Evolutionary conservation across 2,329 filamentous ascomycete species (phyloP).

Genomic region (Fusarium floridanum): DNA sequence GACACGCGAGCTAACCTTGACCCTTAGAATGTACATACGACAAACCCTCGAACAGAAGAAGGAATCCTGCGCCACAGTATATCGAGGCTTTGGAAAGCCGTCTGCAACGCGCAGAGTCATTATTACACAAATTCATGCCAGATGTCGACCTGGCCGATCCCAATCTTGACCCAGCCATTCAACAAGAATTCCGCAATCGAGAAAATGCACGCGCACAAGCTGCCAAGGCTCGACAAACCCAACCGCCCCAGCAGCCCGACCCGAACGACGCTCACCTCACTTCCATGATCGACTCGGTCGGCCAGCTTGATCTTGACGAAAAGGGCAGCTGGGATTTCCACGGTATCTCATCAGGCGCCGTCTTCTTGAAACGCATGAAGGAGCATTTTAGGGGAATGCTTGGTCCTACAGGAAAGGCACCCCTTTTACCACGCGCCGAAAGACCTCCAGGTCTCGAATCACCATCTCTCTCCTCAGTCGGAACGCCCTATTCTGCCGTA

Average conservation of each 20-base stretch:
- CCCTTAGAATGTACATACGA: constrained; percentile 90
- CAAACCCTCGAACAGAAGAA: constrained; percentile 90
- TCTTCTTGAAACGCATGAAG: constrained; percentile 88
- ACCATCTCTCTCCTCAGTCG: constrained; percentile 70
- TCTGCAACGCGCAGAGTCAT: constrained; percentile 83
- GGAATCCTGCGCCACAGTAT: constrained; percentile 93
- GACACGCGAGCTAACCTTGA: constrained; percentile 32
- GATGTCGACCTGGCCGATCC: constrained; percentile 89
- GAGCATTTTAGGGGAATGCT: constrained; percentile 87
- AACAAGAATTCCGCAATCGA: constrained; percentile 74
- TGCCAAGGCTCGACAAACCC: constrained; percentile 54
- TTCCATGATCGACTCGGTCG: constrained; percentile 95
- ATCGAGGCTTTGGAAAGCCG: constrained; percentile 89
- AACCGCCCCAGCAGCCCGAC: constrained; percentile 49
- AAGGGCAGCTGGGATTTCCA: constrained; percentile 95
- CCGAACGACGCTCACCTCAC: constrained; percentile 81
- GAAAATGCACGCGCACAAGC: constrained; percentile 64
- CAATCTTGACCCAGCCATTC: constrained; percentile 80
- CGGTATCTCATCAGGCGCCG: constrained; percentile 90
- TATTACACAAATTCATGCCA: constrained; percentile 84
- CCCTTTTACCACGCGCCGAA: constrained; percentile 68
- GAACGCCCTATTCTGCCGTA: constrained; percentile 70
- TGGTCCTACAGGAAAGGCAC: constrained; percentile 71
- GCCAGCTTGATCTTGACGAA: constrained; percentile 91
- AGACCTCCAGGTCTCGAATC: constrained; percentile 74